Percentiles rank a stretch among this genome's conserved stretches.
phyloP scores from a whole-genome alignment of 176 grass and related monocot species.

The Eragrostis nindensis region DNA sequence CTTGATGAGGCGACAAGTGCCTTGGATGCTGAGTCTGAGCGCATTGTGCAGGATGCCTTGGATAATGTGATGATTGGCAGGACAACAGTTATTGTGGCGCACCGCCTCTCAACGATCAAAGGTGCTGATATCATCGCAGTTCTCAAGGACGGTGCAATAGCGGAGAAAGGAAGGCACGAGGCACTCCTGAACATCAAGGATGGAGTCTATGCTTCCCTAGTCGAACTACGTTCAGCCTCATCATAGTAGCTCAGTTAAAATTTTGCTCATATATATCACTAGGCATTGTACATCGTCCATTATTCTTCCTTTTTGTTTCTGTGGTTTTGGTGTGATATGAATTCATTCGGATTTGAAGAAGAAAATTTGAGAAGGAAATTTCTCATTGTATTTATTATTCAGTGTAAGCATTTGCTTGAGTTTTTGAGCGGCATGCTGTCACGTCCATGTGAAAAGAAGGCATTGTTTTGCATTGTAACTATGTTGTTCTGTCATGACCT shows the following conservation, averaged over 20 bases:
- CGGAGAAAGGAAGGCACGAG: conserved; percentile 76
- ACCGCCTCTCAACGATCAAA: conserved; percentile 76
- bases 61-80: conserved; percentile 75
- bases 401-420: not conserved
- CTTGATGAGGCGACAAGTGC: conserved; percentile 87
- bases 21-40: conserved; percentile 79
- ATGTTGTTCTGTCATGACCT: not conserved
- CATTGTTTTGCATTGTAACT: not conserved
- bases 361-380: not conserved
- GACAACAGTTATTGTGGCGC: conserved; percentile 74
- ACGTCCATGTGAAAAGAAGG: not conserved
- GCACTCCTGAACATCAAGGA: conserved; percentile 60
- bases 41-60: conserved; percentile 74
- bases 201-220: conserved; percentile 75
- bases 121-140: conserved; percentile 76
- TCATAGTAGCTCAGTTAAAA: conserved; percentile 16
- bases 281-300: conserved; percentile 15
- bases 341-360: conserved; percentile 26
- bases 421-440: not conserved
- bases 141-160: conserved; percentile 72
- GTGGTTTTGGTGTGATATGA: not conserved
- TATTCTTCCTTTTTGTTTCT: not conserved
- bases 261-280: not conserved
- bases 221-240: conserved; percentile 53
- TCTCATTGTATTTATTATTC: not conserved